Evolutionary conservation across 1,284 basidiomycete genomes (phyloP).

Genomic region (Veloporphyrellus conicus): DNA sequence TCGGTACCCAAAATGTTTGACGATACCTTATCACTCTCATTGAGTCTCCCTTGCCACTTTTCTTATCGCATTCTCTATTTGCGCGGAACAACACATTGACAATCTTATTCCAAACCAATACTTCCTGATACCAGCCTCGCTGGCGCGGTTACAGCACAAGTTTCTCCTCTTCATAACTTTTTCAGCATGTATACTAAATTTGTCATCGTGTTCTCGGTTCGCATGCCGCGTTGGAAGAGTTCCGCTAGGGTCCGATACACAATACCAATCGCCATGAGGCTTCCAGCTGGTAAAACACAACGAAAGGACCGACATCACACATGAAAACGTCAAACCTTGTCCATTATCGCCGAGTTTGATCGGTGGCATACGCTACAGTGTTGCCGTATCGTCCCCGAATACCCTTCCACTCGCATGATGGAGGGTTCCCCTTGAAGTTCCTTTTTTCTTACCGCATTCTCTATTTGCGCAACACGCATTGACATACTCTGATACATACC

Average conservation of each 20-base stretch:
- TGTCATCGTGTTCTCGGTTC: constrained; percentile 10
- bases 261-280: no score
- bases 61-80: constrained; percentile 38
- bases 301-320: no score
- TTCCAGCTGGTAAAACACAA: no score
- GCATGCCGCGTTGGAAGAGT: no score
- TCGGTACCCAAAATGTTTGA: constrained; percentile 30
- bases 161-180: constrained; percentile 5
- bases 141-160: constrained; percentile 19
- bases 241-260: no score
- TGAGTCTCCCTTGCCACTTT: constrained; percentile 14
- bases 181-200: constrained; percentile 23
- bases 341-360: no score
- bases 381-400: no score
- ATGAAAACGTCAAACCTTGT: no score
- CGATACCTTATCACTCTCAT: constrained; percentile 38
- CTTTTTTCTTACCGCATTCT: constrained; percentile 33
- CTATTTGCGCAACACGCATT: constrained; percentile 37
- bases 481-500: constrained; percentile 31
- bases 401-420: constrained; percentile 37
- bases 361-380: no score
- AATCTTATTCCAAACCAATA: constrained; percentile 30
- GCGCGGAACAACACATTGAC: constrained; percentile 35
- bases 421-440: constrained; percentile 9
- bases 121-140: constrained; percentile 27